phyloP scores from a whole-genome alignment of 2,329 filamentous ascomycete species.

The Fusarium goolgardi region DNA sequence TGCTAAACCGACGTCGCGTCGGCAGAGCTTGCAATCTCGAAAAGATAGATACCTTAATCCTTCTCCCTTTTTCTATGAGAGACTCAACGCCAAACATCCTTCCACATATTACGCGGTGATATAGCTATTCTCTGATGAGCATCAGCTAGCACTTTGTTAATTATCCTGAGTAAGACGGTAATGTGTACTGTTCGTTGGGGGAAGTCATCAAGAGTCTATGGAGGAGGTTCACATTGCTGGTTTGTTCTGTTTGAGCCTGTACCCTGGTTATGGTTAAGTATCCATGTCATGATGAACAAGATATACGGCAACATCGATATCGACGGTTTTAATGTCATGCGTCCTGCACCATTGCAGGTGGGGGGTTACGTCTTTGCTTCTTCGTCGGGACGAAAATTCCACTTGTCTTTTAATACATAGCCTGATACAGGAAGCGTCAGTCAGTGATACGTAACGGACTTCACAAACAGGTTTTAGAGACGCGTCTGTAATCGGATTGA shows the following conservation, averaged over 20 bases:
- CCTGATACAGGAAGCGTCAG: conserved; percentile 1
- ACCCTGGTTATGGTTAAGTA: conserved; percentile 1
- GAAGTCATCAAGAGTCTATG: neutral
- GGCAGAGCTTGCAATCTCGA: conserved; percentile 27
- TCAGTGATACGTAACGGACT: neutral
- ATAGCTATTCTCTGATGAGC: neutral
- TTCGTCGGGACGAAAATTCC: neutral
- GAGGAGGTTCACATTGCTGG: neutral
- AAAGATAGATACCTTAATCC: conserved; percentile 7
- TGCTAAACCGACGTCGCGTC: conserved; percentile 45
- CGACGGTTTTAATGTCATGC: conserved; percentile 7
- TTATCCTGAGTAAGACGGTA: neutral
- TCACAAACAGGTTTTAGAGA: neutral
- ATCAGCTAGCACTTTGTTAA: neutral
- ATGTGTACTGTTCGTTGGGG: neutral
- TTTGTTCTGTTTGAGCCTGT: neutral
- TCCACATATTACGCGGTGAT: neutral
- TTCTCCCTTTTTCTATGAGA: neutral
- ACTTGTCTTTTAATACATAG: neutral
- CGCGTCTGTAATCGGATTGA: neutral
- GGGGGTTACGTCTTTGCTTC: neutral
- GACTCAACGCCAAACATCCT: neutral
- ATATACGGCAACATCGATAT: neutral
- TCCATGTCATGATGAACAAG: conserved; percentile 6
- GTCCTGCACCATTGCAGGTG: neutral